phyloP scores from a whole-genome alignment of 768 basidiomycete species.

The Fomitopsis pulvina region DNA sequence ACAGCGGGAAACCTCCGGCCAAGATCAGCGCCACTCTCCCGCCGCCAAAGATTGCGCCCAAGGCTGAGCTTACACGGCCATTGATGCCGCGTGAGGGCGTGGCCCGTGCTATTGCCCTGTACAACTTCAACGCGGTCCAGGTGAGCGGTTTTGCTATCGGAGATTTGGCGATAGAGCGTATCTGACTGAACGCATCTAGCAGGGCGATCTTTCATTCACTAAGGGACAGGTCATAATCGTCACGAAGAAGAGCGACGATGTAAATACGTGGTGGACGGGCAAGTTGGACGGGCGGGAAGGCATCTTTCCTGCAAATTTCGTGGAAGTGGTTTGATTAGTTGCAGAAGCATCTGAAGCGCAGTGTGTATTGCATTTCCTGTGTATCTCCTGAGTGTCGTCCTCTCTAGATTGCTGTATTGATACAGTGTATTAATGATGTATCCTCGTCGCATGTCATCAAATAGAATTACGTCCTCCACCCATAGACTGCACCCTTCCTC shows the following conservation, averaged over 20 bases:
- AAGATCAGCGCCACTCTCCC: constrained; percentile 12
- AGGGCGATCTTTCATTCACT: constrained; percentile 67
- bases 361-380: neutral
- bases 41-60: constrained; percentile 35
- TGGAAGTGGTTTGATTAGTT: constrained; percentile 52
- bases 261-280: constrained; percentile 85
- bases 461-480: too few relatives aligned
- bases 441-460: neutral
- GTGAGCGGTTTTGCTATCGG: constrained; percentile 27
- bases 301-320: constrained; percentile 80
- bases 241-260: constrained; percentile 61
- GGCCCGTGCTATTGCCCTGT: constrained; percentile 68
- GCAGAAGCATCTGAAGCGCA: neutral
- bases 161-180: neutral
- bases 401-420: constrained; percentile 1
- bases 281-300: constrained; percentile 52
- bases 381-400: neutral
- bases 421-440: constrained; percentile 1
- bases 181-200: constrained; percentile 29
- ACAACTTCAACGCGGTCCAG: constrained; percentile 68
- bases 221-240: constrained; percentile 73
- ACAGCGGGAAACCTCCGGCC: constrained; percentile 5
- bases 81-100: constrained; percentile 52
- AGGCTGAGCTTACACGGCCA: constrained; percentile 43
- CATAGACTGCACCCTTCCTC: too few relatives aligned